These are phyloP conservation scores for Chalciporus sp. DNA, from an alignment of 1,284 basidiomycete species.

Conservation along the genomic window DNA sequence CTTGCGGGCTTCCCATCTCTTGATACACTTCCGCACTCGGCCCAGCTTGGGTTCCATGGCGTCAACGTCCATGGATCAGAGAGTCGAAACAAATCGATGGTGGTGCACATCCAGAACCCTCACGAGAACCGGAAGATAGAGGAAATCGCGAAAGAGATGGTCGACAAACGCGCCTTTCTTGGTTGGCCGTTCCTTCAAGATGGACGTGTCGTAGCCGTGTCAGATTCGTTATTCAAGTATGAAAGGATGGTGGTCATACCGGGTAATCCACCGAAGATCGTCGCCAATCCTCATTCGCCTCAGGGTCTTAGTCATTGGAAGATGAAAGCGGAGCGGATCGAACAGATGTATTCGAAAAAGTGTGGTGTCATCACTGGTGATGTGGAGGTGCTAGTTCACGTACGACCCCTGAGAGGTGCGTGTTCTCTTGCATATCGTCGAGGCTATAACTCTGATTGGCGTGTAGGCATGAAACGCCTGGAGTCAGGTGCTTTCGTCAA, in stretches of 20 bases:
- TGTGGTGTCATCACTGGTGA: slow-evolving; percentile 85
- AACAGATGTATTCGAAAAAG: slow-evolving; percentile 87
- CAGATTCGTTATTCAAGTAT: slow-evolving; percentile 88
- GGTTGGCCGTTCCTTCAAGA: slow-evolving; percentile 97
- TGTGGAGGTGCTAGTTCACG: slow-evolving; percentile 81
- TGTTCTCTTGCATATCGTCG: not conserved
- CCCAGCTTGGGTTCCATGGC: slow-evolving; percentile 79
- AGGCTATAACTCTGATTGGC: not conserved
- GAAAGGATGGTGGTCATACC: slow-evolving; percentile 67
- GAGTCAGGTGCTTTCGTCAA: slow-evolving; percentile 92
- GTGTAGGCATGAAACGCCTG: slow-evolving; percentile 81
- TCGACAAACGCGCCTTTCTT: slow-evolving; percentile 80
- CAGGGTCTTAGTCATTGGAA: slow-evolving; percentile 74
- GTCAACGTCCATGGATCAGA: slow-evolving; percentile 95
- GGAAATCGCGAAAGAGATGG: slow-evolving; percentile 74
- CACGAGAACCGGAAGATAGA: slow-evolving; percentile 70
- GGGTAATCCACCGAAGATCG: slow-evolving; percentile 56
- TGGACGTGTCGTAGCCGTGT: slow-evolving; percentile 84
- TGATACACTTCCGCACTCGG: slow-evolving; percentile 84
- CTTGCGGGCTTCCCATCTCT: slow-evolving; percentile 96
- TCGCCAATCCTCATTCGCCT: slow-evolving; percentile 72
- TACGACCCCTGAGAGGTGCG: slow-evolving; percentile 84
- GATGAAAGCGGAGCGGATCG: slow-evolving; percentile 78
- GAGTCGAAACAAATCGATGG: slow-evolving; percentile 89
- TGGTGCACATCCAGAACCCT: slow-evolving; percentile 82